These are phyloP conservation scores for sunflower (Helianthus annuus) DNA, from an alignment of 129 eudicot species.

Conservation along the genomic window DNA sequence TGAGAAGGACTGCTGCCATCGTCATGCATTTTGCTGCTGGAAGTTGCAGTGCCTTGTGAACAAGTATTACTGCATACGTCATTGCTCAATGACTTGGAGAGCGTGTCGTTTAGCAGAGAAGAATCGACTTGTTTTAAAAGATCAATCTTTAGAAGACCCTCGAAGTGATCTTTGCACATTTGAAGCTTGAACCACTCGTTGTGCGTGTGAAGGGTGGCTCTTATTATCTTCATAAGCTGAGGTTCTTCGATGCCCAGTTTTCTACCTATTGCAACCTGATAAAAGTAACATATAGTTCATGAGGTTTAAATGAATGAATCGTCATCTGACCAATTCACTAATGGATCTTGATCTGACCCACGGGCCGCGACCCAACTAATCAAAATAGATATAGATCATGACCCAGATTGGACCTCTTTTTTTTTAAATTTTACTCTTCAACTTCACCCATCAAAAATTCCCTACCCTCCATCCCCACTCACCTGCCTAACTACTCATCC, in stretches of 20 bases:
- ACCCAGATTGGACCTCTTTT: not conserved
- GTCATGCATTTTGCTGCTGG: conserved; percentile 57
- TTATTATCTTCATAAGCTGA: conserved; percentile 70
- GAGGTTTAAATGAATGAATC: not conserved
- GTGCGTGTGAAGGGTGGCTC: conserved; percentile 73
- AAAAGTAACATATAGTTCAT: not conserved
- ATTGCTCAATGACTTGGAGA: conserved; percentile 36
- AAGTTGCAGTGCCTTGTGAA: conserved; percentile 77
- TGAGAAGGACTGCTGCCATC: conserved; percentile 75
- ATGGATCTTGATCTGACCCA: conserved; percentile 1
- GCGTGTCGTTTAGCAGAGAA: conserved; percentile 48
- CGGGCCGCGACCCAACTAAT: not conserved
- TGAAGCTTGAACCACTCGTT: conserved; percentile 86
- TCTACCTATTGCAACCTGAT: conserved; percentile 82
- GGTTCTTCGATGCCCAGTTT: conserved; percentile 91
- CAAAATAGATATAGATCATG: not conserved
- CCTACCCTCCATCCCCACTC: not conserved
- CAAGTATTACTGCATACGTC: conserved; percentile 60
- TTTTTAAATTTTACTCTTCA: not conserved
- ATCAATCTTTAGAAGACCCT: conserved; percentile 72
- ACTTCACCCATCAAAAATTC: not conserved
- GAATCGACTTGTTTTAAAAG: conserved; percentile 52
- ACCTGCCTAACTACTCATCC: not conserved
- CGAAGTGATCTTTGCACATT: conserved; percentile 90
- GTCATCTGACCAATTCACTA: not conserved